Base-by-base conservation (phyloP, 176 grass and related monocot species). In the Ensete ventricosum region DNA sequence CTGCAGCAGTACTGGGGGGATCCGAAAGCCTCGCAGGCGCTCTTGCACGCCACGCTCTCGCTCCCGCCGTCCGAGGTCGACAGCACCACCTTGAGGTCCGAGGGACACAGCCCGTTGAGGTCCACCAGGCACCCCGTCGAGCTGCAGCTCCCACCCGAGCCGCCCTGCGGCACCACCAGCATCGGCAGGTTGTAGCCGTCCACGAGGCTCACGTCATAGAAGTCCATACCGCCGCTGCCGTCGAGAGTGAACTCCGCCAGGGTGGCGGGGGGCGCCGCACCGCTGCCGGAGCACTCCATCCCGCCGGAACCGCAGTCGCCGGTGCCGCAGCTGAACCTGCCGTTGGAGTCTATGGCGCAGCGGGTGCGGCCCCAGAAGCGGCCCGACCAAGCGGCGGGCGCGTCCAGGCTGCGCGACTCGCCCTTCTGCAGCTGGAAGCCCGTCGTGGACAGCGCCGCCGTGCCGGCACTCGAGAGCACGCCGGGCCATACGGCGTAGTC, bases 121-220 rank as follows among this genome's bases (percentile, higher is more conserved):
- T 96, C 88, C 64, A 54, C 92, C 54, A 83, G 9, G 82, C 92
- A 96, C 20, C 91, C 92, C 55, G 92, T 91, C 26, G 86, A 51
- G 23, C 29, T 83, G 82, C 92, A 96, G 74, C n/a, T 64, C 2
- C 27, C 64, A 9, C 77, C 83, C 0, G 23, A 9, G 14, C 79
- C 86, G 9, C 82, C 79, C 77, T 91, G 88, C 62, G 84, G 83
- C 12, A 19, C 73, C 27, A 96, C 83, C 22, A 84, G 67, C 78
- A 96, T 55, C 12, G 91, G 85, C 25, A 96, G 73, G 81, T 96
- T 96, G 2, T 76, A 91, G 8, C 91, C 91, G 76, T 96, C 91
- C 8, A 96, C 91, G 7, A 96, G 88, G 76, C 91, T 96, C 27
- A 91, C 88, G 81, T 96, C 91, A 65, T 91, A 96, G 81, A 91